A percentile compares a stretch with the other conserved stretches of the same genome.
These are phyloP conservation scores for Umbilicus rupestris DNA, from an alignment of 164 flowering plant genomes.

Conservation along the genomic window DNA sequence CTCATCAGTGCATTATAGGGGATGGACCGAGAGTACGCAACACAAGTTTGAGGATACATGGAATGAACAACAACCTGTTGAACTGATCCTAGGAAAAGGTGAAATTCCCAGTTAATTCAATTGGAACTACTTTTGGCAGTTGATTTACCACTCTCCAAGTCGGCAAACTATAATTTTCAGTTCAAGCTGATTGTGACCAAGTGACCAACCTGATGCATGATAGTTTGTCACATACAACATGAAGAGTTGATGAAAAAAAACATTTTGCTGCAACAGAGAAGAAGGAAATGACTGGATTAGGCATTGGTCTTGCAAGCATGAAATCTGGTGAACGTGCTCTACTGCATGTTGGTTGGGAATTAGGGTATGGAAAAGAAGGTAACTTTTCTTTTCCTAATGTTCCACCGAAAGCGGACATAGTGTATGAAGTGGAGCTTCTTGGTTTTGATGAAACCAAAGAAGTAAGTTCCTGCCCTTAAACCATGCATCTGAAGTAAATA, in stretches of 20 bases:
- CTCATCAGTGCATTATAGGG: constrained; percentile 77
- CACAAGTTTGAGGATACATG: constrained; percentile 99
- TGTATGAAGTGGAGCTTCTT: constrained; percentile 92
- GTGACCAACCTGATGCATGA: background rate
- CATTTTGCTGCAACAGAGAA: constrained; percentile 48
- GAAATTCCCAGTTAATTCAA: background rate
- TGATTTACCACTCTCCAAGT: background rate
- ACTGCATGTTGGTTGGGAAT: constrained; percentile 86
- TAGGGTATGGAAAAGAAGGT: constrained; percentile 94
- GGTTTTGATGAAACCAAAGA: constrained; percentile 96
- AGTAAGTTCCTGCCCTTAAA: constrained; percentile 22
- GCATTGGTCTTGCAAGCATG: constrained; percentile 76
- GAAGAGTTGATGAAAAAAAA: background rate
- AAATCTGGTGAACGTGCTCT: constrained; percentile 84
- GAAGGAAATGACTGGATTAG: constrained; percentile 77
- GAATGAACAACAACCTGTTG: constrained; percentile 79
- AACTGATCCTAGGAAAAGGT: constrained; percentile 89
- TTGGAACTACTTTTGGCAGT: background rate
- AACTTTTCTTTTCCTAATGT: constrained; percentile 97
- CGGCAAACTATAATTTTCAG: background rate
- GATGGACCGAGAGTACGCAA: constrained; percentile 80
- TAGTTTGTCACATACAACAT: background rate
- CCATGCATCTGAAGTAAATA: background rate
- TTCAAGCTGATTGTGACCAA: background rate
- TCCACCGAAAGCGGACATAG: constrained; percentile 84